Conservation (phyloP, 2,329 filamentous ascomycete genomes). For the Fusarium sp. region DNA sequence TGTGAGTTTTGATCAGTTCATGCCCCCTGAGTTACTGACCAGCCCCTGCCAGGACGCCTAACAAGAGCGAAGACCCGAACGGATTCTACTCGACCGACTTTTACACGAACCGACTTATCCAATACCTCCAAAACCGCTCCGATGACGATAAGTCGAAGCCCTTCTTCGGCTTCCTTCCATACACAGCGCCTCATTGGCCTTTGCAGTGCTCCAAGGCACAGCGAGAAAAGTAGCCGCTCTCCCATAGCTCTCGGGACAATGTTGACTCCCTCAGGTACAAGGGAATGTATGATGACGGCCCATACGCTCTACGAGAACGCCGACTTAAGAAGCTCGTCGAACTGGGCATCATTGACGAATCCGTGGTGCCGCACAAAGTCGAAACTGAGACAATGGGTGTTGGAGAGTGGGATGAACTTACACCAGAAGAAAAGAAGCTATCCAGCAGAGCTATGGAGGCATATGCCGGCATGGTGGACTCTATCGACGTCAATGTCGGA, state of each 20-base stretch:
- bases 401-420: constrained; percentile 60
- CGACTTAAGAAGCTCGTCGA: constrained; percentile 66
- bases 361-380: constrained; percentile 62
- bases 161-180: constrained; percentile 48
- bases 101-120: constrained; percentile 56
- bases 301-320: constrained; percentile 55
- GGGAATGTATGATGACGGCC: not conserved
- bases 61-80: constrained; percentile 51
- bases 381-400: constrained; percentile 49
- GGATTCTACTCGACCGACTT: constrained; percentile 59
- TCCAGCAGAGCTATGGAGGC: constrained; percentile 69
- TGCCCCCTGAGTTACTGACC: not conserved
- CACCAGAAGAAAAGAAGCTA: constrained; percentile 57
- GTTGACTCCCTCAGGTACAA: not conserved
- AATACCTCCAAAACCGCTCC: constrained; percentile 50
- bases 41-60: not conserved
- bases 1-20: not conserved
- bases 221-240: constrained; percentile 56
- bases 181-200: constrained; percentile 73
- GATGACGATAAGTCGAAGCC: constrained; percentile 42
- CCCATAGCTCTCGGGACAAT: constrained; percentile 4
- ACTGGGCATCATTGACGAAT: constrained; percentile 63
- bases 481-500: constrained; percentile 70
- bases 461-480: constrained; percentile 73
- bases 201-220: constrained; percentile 67